phyloP scores from a whole-genome alignment of 164 flowering plant species.

The Tinospora cordifolia region DNA sequence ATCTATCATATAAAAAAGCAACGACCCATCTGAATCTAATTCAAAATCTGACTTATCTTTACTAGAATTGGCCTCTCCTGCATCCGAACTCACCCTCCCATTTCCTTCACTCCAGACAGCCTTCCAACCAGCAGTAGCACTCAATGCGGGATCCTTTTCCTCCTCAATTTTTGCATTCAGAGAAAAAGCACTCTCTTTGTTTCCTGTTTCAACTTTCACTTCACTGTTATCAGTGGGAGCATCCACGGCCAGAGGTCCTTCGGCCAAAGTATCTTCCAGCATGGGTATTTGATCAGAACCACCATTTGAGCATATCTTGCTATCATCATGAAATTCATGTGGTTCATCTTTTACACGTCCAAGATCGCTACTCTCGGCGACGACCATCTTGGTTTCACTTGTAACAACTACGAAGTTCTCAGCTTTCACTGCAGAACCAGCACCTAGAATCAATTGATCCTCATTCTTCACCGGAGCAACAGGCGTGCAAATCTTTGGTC shows the following conservation, averaged over 20 bases:
- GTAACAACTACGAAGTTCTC: constrained; percentile 7
- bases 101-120: constrained; percentile 42
- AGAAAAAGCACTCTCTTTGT: constrained; percentile 24
- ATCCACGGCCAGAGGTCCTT: constrained; percentile 16
- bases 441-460: background rate
- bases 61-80: constrained; percentile 15
- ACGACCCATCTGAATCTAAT: constrained; percentile 64
- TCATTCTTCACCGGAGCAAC: constrained; percentile 23
- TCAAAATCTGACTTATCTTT: constrained; percentile 56
- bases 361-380: constrained; percentile 5
- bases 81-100: constrained; percentile 17
- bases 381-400: background rate
- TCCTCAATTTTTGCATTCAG: constrained; percentile 65
- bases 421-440: constrained; percentile 3
- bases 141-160: constrained; percentile 38
- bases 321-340: constrained; percentile 13
- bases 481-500: background rate
- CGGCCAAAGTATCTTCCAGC: constrained; percentile 3
- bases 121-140: constrained; percentile 70
- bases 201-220: constrained; percentile 25
- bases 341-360: constrained; percentile 1
- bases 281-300: constrained; percentile 8
- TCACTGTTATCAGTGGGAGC: constrained; percentile 14
- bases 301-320: constrained; percentile 9
- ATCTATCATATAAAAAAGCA: constrained; percentile 84